These are phyloP conservation scores for Cladophialophora chaetospira DNA, from an alignment of 2,329 filamentous ascomycete species.

Conservation along the genomic window DNA sequence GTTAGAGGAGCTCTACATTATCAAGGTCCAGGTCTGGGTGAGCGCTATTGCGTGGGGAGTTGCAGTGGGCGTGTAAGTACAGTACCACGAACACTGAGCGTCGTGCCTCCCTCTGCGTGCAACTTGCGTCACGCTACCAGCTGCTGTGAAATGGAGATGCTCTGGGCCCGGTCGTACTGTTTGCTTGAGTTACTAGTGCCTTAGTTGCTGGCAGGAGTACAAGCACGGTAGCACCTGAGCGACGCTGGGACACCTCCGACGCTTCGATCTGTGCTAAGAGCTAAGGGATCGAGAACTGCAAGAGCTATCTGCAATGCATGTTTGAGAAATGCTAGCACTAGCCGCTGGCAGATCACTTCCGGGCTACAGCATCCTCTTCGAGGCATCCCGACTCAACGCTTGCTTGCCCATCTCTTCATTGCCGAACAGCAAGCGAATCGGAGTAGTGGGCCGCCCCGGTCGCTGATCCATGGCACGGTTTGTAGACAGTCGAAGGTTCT, in stretches of 20 bases:
- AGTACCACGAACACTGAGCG: background rate
- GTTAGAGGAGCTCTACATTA: background rate
- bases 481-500: background rate
- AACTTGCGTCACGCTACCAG: constrained; percentile 12
- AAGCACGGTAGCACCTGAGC: background rate
- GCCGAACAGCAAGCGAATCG: constrained; percentile 3
- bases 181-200: too few relatives aligned
- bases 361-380: background rate
- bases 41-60: constrained; percentile 1
- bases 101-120: background rate
- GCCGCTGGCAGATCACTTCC: background rate
- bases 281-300: background rate
- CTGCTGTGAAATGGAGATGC: constrained; percentile 4
- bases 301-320: background rate
- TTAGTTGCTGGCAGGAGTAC: too few relatives aligned
- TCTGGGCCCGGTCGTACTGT: background rate
- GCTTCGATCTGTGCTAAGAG: background rate
- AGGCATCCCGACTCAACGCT: background rate
- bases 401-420: background rate
- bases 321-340: background rate
- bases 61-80: background rate
- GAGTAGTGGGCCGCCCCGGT: background rate
- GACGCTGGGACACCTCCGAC: background rate
- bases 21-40: background rate
- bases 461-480: background rate